Percentiles rank a stretch among this genome's conserved stretches.
These are phyloP conservation scores for Magnusiomyces ingens DNA, from an alignment of 1,139 yeast genomes.

Conservation along the genomic window DNA sequence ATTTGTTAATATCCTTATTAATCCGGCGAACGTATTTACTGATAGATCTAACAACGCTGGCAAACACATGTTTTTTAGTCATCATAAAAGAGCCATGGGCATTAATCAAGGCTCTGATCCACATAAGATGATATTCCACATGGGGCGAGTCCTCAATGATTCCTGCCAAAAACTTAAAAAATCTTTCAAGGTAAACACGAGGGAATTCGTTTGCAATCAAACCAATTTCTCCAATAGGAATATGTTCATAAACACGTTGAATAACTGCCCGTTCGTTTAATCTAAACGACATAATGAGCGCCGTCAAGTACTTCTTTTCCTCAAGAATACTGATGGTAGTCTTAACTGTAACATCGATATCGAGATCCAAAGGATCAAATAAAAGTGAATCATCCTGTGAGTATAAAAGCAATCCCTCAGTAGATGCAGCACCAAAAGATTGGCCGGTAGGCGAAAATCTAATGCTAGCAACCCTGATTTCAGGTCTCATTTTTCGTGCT, in stretches of 20 bases:
- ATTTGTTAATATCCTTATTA: constrained; percentile 62
- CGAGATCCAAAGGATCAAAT: constrained; percentile 94
- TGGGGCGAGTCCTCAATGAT: constrained; percentile 73
- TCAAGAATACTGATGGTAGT: constrained; percentile 56
- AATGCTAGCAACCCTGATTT: constrained; percentile 67
- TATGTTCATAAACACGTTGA: constrained; percentile 62
- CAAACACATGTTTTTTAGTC: constrained; percentile 55
- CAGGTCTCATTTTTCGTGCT: constrained; percentile 68
- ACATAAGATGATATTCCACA: constrained; percentile 71
- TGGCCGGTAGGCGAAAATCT: constrained; percentile 86
- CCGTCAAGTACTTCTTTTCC: constrained; percentile 68
- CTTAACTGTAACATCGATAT: constrained; percentile 84
- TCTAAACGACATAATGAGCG: constrained; percentile 90
- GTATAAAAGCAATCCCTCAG: constrained; percentile 83
- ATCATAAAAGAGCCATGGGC: constrained; percentile 74
- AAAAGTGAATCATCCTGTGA: constrained; percentile 68
- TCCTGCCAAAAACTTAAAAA: constrained; percentile 66
- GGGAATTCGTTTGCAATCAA: constrained; percentile 67
- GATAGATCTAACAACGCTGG: constrained; percentile 59
- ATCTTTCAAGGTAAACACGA: constrained; percentile 59
- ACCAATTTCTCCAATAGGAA: constrained; percentile 69
- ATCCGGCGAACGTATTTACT: constrained; percentile 69
- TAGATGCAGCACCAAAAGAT: constrained; percentile 91
- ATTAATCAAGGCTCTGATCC: constrained; percentile 66
- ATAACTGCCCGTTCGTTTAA: constrained; percentile 74